A percentile compares a stretch with the other conserved stretches of the same genome.
These are phyloP conservation scores for Myxozyma vanderwaltii DNA, from an alignment of 805 yeast species.

Conservation along the genomic window DNA sequence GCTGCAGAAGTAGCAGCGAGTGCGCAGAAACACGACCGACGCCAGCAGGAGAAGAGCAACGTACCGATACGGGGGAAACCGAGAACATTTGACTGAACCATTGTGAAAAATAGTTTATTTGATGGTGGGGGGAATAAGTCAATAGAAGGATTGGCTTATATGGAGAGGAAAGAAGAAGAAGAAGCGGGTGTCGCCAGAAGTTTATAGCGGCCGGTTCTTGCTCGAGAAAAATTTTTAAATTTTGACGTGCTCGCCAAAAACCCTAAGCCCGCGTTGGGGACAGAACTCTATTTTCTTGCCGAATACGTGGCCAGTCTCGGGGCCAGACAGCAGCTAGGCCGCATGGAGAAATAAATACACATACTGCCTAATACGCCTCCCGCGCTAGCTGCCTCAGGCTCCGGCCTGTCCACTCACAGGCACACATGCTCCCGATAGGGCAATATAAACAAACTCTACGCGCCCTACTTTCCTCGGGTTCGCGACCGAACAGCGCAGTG, in stretches of 20 bases:
- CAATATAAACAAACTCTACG: neutral
- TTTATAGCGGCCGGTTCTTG: neutral
- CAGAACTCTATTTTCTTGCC: conserved; percentile 2
- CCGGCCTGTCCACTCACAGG: conserved; percentile 1
- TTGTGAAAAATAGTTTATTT: conserved; percentile 45
- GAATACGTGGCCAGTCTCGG: conserved; percentile 12
- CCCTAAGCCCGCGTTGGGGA: neutral
- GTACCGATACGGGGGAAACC: conserved; percentile 95
- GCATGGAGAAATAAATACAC: neutral
- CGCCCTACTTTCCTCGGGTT: neutral
- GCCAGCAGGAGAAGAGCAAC: neutral
- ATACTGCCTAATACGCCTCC: neutral
- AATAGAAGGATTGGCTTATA: conserved; percentile 2
- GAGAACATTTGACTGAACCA: conserved; percentile 96
- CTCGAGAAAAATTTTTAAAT: conserved; percentile 2
- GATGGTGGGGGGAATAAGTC: neutral
- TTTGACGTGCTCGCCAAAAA: neutral
- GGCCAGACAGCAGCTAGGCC: neutral
- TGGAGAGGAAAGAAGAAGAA: neutral
- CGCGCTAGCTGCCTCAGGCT: neutral
- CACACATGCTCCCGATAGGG: neutral
- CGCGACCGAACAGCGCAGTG: too few relatives aligned
- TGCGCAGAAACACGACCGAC: neutral
- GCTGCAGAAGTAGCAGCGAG: neutral
- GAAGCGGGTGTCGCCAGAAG: conserved; percentile 1